These are phyloP conservation scores for Podila verticillata DNA, from an alignment of 192 early-diverging fungal genomes.

Conservation along the genomic window DNA sequence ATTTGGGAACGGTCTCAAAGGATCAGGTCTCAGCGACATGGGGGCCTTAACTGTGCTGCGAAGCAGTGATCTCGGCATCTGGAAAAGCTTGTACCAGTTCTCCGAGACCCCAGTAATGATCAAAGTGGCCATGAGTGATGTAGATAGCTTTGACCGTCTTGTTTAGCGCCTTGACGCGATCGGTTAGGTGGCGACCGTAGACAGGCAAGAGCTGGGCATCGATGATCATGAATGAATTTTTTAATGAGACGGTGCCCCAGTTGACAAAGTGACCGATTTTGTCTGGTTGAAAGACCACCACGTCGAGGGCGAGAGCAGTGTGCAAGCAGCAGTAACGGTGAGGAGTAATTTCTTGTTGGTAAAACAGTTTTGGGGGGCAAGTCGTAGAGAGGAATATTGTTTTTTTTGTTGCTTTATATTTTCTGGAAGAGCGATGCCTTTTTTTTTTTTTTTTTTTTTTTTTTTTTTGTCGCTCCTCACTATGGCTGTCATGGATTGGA, in stretches of 20 bases:
- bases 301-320: background rate
- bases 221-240: background rate
- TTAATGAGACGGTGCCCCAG: background rate
- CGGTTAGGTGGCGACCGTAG: background rate
- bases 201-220: background rate
- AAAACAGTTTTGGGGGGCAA: too few species aligned
- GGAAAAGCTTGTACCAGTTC: background rate
- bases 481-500: too few species aligned
- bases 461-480: too few species aligned
- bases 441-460: too few species aligned
- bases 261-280: slow-evolving; percentile 1
- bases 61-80: background rate
- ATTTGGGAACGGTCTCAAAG: background rate
- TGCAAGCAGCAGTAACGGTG: too few species aligned
- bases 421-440: too few species aligned
- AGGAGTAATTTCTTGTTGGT: too few species aligned
- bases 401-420: too few species aligned
- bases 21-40: background rate
- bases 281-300: background rate
- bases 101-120: background rate
- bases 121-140: background rate
- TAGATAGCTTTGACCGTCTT: background rate
- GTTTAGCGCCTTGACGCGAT: background rate
- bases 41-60: background rate
- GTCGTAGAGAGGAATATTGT: too few species aligned